Evolutionary conservation across 306 rosid genomes (phyloP).

Genomic region (Prinsepia uniflora): DNA sequence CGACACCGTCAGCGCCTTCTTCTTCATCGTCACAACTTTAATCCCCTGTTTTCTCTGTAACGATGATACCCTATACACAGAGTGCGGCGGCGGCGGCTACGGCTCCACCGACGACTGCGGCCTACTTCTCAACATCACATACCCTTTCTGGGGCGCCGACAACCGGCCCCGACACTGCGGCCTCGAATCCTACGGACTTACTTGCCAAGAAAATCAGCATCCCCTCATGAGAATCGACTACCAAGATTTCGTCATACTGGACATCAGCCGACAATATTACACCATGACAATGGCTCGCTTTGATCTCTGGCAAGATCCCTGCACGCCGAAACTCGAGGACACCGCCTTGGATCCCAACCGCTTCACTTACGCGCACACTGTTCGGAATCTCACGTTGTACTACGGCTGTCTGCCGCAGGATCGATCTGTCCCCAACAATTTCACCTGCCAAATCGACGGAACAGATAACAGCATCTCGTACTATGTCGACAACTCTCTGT

Average conservation of each 20-base stretch:
- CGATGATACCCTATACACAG: background rate
- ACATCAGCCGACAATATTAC: rapidly evolving
- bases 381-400: constrained; percentile 23
- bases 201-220: background rate
- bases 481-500: background rate
- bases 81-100: constrained; percentile 13
- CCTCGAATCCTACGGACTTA: background rate
- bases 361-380: background rate
- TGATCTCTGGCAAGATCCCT: background rate
- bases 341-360: background rate
- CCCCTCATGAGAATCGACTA: background rate
- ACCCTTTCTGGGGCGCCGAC: constrained; percentile 39
- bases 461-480: background rate
- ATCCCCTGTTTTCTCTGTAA: background rate
- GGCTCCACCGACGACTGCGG: constrained; percentile 29
- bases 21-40: background rate
- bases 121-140: background rate
- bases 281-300: constrained; percentile 21
- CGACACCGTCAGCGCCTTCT: background rate
- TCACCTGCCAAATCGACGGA: constrained; percentile 2
- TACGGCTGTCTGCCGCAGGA: background rate
- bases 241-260: background rate
- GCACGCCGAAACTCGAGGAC: background rate
- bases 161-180: constrained; percentile 8
- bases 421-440: rapidly evolving